Evolutionary conservation across 2,329 filamentous ascomycete species (phyloP), one percentile per base, ranked within the genome.

Genomic region (Sarocladium oryzae): DNA sequence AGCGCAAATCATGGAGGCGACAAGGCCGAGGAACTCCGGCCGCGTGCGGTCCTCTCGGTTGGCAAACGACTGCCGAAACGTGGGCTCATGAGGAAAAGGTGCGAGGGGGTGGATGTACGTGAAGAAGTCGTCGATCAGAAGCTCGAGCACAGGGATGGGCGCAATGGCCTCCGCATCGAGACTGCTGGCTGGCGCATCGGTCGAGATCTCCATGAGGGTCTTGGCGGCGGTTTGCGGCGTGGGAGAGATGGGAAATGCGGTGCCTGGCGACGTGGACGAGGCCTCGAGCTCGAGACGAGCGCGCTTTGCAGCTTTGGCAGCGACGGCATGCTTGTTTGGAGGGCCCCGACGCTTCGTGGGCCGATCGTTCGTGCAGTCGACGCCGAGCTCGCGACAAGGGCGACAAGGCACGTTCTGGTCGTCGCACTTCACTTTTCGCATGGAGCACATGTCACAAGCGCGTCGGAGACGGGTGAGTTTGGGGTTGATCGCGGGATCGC

Each of bases 81-180:
- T 86, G 0, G 86, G 85, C 62, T 90, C 85, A 64, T 91, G 87
- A 0, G 87, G 87, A 52, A 91, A 90, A 0, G 87, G 87, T 53
- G 80, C 81, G 8, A 91, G 75, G 1, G 87, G 87, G 58, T 90
- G 85, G 50, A 90, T 85, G 63, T 89, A 89, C 16, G 84, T 89
- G 68, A 90, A 91, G 74, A 88, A 91, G 69, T 91, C 87, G 63
- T 90, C 85, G 52, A 91, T 79, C 15, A 90, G 73, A 2, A 85
- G 75, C 59, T 85, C 77, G 50, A 91, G 70, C 10, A 85, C 81
- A 7, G 80, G 77, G 65, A 85, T 74, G 0, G 86, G 84, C 36
- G 85, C 86, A 55, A 91, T 89, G 2, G 79, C 73, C 61, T 91
- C 87, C 45, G 84, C 79, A 53, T 81, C 78, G 13, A 82, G 62